Evolutionary conservation across 352 stramenopile species (phyloP), one percentile per base, ranked within the genome.

Genomic region (Halophytophthora polymorphica): DNA sequence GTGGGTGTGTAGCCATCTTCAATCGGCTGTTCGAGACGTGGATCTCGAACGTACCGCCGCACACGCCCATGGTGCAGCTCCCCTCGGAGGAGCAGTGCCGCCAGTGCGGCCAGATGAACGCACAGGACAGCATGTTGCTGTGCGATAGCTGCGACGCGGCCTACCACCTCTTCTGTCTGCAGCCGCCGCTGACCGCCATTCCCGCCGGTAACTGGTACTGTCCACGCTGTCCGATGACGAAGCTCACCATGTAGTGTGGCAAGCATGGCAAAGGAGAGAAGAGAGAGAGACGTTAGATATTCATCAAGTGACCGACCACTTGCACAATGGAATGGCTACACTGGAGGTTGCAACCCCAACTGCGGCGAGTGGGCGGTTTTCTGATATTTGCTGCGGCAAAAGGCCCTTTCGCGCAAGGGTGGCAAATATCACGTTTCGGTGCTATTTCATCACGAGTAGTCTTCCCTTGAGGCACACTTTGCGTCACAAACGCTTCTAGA

Each of bases 101-200:
- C 31, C 66, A 73, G 28, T 95, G 85, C 36, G 45, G 58, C 2
- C 62, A 88, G 50, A 79, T 79, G 49, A 74, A 89, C 29, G 70
- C 70, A 11, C 74, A 76, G 19, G 79, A 93, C 50, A 82, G 64
- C 36, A 91, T 93, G 79, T 55, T 93, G 40, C 57, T 93, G 17
- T 95, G 85, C 40, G 82, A 93, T 55, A 91, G 78, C 48, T 95
- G 85, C 45, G 85, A 95, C 55, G 85, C 73, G 5, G 78, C 81
- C 8, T 91, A 91, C 57, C 85, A 95, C 51, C 71, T 85, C 44
- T 90, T 88, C 56, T 95, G 85, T 59, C 72, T 92, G 5, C 58
- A 75, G 21, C 83, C 83, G 35, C 71, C 77, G 15, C 65, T 92
- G 0, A 33, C 59, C 22, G 64, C 63, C 28, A 91, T 93, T 34